Base-by-base conservation (phyloP, 164 flowering plant species). In the Amborella trichopoda region DNA sequence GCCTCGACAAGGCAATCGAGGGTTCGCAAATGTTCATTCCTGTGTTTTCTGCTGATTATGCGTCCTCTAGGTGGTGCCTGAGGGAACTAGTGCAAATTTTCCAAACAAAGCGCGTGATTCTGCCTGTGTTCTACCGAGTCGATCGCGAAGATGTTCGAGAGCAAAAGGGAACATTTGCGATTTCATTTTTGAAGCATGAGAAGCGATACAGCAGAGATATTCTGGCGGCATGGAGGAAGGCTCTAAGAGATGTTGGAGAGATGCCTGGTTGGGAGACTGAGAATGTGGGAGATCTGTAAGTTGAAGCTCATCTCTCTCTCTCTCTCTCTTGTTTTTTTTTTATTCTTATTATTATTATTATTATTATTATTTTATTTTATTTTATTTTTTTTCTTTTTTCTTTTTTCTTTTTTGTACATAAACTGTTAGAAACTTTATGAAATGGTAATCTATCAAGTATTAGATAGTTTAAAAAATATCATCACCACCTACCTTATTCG, bases 31-130 rank as follows among this genome's bases (percentile, higher is more conserved):
- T 44, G 12, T 28, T 24, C 22, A 18, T 53, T 9, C 23, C 38
- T 3, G 18, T 53, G n/a, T 23, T 53, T 42, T 53, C 57, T 3
- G 14, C 5, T 6, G 24, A 44, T 17, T 44, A 33, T 17, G 57
- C 50, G 5, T 28, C 33, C 12, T 47, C 50, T 11, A 32, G 39
- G 23, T 47, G 50, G 50, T 47, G 50, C 50, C 50, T 28, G 3
- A 18, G 8, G 41, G 3, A 37, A 21, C 41, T 37, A 8, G 41
- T 2, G 4, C 13, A 37, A 8, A 37, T 37, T 21, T 18, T 37
- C n/a, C 8, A 37, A 21, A n/a, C 19, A 6, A 4, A n/a, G 16
- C 9, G 41, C 6, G 6, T 37, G 41, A 37, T 37, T 21, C 8
- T 37, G 16, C 41, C 41, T 21, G 41, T 37, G 19, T 37, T 37